These are phyloP conservation scores for Leucoagaricus sp. DNA, from an alignment of 1,284 basidiomycete species.

Conservation along the genomic window DNA sequence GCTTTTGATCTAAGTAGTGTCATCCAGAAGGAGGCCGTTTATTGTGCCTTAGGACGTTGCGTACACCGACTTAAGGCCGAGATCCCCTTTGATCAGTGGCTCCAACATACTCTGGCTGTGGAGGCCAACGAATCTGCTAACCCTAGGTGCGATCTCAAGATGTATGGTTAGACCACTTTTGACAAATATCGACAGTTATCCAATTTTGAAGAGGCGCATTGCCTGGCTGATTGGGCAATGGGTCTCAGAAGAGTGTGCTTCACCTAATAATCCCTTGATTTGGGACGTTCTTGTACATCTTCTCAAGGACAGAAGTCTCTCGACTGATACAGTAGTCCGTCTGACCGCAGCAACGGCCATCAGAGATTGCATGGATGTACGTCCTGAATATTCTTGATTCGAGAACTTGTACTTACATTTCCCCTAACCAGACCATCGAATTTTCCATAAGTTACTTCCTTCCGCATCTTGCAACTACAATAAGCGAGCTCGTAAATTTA, in stretches of 20 bases:
- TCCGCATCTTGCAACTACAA: conserved; percentile 57
- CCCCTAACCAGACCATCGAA: conserved; percentile 49
- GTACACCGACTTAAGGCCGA: conserved; percentile 62
- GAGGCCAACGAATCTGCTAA: conserved; percentile 60
- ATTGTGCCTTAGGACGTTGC: conserved; percentile 87
- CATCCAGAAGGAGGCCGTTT: conserved; percentile 83
- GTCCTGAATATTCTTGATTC: conserved; percentile 26
- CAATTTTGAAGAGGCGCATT: conserved; percentile 86
- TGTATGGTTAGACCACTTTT: neutral
- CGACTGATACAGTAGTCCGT: conserved; percentile 81
- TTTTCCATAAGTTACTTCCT: conserved; percentile 62
- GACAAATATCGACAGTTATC: conserved; percentile 54
- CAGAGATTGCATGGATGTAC: conserved; percentile 80
- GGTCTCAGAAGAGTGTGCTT: conserved; percentile 65
- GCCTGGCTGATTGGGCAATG: conserved; percentile 91
- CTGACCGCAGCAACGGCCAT: conserved; percentile 78
- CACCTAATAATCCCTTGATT: conserved; percentile 61
- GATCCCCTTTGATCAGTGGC: conserved; percentile 71
- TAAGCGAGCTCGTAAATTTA: conserved; percentile 67
- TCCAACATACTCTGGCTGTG: conserved; percentile 53
- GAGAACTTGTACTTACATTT: conserved; percentile 14
- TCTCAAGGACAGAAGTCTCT: conserved; percentile 63
- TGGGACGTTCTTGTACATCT: conserved; percentile 84
- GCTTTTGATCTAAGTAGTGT: conserved; percentile 62
- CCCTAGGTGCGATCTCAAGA: conserved; percentile 37